Percentiles rank a stretch among this genome's conserved stretches.
Conservation (phyloP, 2,329 filamentous ascomycete species). For the Alternaria sp. region DNA sequence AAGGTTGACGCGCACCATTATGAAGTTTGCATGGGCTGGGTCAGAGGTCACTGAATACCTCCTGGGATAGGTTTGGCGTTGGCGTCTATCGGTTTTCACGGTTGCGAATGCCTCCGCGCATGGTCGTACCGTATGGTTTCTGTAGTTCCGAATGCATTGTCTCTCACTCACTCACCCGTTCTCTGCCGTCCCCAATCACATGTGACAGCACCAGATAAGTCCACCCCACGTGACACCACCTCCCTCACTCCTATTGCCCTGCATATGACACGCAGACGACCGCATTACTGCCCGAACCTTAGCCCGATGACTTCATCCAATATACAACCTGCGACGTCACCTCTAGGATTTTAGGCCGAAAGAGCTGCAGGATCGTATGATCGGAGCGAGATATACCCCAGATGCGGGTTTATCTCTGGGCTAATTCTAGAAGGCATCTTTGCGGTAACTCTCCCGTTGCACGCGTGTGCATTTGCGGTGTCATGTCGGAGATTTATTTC, state of each 20-base stretch:
- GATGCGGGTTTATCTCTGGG: background rate
- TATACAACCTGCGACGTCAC: background rate
- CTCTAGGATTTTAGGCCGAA: background rate
- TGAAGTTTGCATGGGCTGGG: background rate
- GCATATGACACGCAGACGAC: background rate
- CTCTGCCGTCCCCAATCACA: background rate
- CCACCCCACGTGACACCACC: background rate
- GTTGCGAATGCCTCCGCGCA: background rate
- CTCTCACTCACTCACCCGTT: background rate
- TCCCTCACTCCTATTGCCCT: background rate
- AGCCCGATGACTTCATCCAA: background rate
- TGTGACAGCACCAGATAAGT: background rate
- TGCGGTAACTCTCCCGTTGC: background rate
- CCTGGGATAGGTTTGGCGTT: background rate
- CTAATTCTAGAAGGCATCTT: background rate
- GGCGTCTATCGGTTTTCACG: background rate
- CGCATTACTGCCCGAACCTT: background rate
- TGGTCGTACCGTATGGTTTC: background rate
- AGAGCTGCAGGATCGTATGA: background rate
- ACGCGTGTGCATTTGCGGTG: constrained; percentile 2
- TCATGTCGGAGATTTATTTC: constrained; percentile 11
- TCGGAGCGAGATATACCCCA: background rate
- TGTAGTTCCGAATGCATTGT: background rate
- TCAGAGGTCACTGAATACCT: background rate
- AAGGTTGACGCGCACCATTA: background rate